Conservation (phyloP, 106 monocot genomes). For the Alisma plantagoaquatica region DNA sequence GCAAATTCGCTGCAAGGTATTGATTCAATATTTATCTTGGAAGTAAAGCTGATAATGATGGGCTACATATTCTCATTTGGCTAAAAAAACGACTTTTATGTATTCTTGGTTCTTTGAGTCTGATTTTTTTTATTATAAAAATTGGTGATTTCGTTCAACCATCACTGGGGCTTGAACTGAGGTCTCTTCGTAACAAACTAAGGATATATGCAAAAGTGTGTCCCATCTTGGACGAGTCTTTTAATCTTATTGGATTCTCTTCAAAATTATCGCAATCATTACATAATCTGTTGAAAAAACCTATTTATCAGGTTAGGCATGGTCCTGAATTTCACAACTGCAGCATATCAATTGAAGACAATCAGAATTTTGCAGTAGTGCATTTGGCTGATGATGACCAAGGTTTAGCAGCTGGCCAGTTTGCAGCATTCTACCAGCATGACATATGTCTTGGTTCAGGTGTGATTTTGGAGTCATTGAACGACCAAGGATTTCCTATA, state of each 20-base stretch:
- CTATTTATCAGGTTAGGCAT: slow-evolving; percentile 65
- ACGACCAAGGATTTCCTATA: slow-evolving; percentile 55
- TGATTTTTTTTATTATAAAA: no score
- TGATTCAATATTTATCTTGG: no score
- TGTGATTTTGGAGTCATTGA: slow-evolving; percentile 71
- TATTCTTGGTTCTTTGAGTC: not conserved
- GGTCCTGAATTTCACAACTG: slow-evolving; percentile 80
- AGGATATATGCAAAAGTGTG: no score
- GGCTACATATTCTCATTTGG: not conserved
- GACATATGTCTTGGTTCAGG: slow-evolving; percentile 78
- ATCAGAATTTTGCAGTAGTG: slow-evolving; percentile 26
- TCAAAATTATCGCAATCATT: no score
- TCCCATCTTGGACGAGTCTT: no score
- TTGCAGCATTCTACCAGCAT: slow-evolving; percentile 71
- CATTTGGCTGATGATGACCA: slow-evolving; percentile 85
- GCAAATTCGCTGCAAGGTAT: slow-evolving; percentile 76
- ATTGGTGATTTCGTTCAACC: no score
- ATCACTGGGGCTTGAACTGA: no score
- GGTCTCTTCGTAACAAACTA: no score
- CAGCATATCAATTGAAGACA: slow-evolving; percentile 26
- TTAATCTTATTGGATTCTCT: no score
- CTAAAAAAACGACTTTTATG: not conserved
- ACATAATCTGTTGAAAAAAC: no score
- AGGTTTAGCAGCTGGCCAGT: slow-evolving; percentile 93
- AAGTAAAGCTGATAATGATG: slow-evolving; percentile 15